A percentile compares a stretch with the other conserved stretches of the same genome.
Evolutionary conservation across 1,139 yeast genomes (phyloP).

Genomic region (Kurtzmaniella quercitrusa): DNA sequence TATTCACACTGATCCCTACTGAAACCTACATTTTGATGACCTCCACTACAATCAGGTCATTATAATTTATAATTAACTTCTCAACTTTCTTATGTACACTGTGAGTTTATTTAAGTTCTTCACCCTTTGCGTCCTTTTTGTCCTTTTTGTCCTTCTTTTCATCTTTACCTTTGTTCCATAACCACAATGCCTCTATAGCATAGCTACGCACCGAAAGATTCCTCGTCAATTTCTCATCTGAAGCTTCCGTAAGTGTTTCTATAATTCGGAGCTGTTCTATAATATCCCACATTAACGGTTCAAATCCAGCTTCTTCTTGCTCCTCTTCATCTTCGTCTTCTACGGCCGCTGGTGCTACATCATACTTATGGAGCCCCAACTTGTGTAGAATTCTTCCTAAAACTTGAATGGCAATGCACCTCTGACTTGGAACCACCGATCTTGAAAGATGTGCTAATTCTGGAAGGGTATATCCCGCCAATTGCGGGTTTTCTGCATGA

Average conservation of each 20-base stretch:
- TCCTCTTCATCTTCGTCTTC: slow-evolving; percentile 29
- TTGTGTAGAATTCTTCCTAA: slow-evolving; percentile 84
- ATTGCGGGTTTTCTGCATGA: slow-evolving; percentile 81
- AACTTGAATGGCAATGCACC: slow-evolving; percentile 82
- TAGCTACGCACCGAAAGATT: slow-evolving; percentile 77
- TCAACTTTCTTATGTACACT: not conserved
- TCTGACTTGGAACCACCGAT: slow-evolving; percentile 78
- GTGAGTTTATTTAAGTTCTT: no score
- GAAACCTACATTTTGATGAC: not conserved
- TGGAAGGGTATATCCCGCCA: slow-evolving; percentile 87
- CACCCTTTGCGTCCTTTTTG: no score
- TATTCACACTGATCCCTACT: not conserved
- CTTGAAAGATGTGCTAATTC: slow-evolving; percentile 80
- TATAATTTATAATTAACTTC: not conserved
- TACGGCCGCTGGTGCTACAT: slow-evolving; percentile 39
- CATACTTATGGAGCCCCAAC: slow-evolving; percentile 61
- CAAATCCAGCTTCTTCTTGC: slow-evolving; percentile 44
- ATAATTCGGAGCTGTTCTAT: slow-evolving; percentile 61
- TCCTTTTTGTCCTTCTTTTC: not conserved
- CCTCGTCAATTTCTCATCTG: slow-evolving; percentile 61
- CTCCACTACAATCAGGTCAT: not conserved
- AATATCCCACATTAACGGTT: slow-evolving; percentile 70
- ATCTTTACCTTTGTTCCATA: slow-evolving; percentile 75
- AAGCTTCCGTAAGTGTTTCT: slow-evolving; percentile 70
- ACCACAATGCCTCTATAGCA: slow-evolving; percentile 92